Evolutionary conservation across 2,329 filamentous ascomycete genomes (phyloP).

Genomic region (Truncatella angustata): DNA sequence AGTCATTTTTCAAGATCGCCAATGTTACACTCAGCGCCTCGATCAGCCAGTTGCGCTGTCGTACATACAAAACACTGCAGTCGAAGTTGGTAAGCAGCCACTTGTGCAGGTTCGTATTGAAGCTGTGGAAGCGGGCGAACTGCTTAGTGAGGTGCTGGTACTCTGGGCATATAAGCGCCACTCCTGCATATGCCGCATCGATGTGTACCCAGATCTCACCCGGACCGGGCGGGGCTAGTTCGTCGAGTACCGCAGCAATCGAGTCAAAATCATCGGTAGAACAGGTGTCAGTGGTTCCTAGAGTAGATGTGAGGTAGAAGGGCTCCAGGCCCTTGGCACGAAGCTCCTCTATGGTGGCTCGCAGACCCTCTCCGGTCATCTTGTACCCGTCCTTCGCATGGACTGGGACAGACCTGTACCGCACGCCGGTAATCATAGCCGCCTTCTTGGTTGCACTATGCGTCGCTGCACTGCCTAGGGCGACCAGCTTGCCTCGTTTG

Average conservation of each 20-base stretch:
- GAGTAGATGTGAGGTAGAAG: conserved; percentile 79
- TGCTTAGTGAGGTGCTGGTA: conserved; percentile 66
- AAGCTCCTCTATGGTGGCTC: conserved; percentile 61
- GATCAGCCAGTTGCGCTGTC: conserved; percentile 72
- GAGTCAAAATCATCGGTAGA: conserved; percentile 78
- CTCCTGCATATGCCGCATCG: conserved; percentile 89
- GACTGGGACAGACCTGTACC: conserved; percentile 69
- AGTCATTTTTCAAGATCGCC: conserved; percentile 77
- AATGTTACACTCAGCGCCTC: conserved; percentile 76
- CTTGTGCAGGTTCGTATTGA: conserved; percentile 97
- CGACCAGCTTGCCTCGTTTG: conserved; percentile 71
- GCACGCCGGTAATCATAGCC: conserved; percentile 80
- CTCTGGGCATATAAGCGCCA: conserved; percentile 78
- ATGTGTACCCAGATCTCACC: conserved; percentile 84
- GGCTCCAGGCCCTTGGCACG: conserved; percentile 71
- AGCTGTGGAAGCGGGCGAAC: conserved; percentile 74
- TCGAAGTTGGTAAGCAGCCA: conserved; percentile 96
- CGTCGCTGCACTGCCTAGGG: conserved; percentile 73
- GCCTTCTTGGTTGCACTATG: conserved; percentile 88
- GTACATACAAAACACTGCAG: conserved; percentile 75
- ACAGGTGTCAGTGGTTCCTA: conserved; percentile 87
- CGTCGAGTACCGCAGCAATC: conserved; percentile 53
- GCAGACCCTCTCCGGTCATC: conserved; percentile 65
- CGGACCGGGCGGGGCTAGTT: conserved; percentile 22
- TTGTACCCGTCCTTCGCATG: conserved; percentile 62